A percentile compares a stretch with the other conserved stretches of the same genome.
These are phyloP conservation scores for Allium sativum DNA, from an alignment of 106 monocot species.

Conservation along the genomic window DNA sequence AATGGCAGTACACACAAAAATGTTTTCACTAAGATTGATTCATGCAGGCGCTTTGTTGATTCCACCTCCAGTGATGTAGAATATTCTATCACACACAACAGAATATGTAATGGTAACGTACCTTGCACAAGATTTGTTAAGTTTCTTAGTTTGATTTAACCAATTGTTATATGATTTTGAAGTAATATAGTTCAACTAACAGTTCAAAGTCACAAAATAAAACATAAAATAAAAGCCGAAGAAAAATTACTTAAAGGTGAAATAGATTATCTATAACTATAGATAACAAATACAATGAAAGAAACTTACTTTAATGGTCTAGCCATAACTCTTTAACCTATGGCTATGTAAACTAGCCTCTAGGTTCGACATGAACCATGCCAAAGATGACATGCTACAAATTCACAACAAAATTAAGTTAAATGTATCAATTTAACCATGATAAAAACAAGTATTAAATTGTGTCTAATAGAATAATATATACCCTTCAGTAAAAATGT, in stretches of 20 bases:
- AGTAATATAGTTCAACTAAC: too few relatives aligned
- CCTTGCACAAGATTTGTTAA: constrained; percentile 27
- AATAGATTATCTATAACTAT: too few relatives aligned
- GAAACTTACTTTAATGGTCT: constrained; percentile 80
- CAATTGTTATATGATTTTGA: too few relatives aligned
- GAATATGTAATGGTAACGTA: constrained; percentile 91
- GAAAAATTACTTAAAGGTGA: too few relatives aligned
- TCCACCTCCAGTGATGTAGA: constrained; percentile 40
- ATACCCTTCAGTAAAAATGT: constrained; percentile 89
- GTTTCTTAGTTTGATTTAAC: too few relatives aligned
- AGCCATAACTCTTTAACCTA: constrained; percentile 88
- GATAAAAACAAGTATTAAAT: not conserved
- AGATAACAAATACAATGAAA: not conserved
- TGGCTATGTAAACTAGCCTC: constrained; percentile 91
- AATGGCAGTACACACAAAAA: constrained; percentile 67
- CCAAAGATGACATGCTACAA: constrained; percentile 79
- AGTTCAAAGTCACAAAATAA: too few relatives aligned
- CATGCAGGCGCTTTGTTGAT: not conserved
- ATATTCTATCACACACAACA: constrained; percentile 81
- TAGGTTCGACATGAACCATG: constrained; percentile 93
- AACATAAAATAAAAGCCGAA: too few relatives aligned
- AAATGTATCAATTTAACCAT: constrained; percentile 3
- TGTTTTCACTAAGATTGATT: not conserved
- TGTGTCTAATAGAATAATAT: not conserved
- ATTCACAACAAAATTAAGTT: not conserved